Base-by-base conservation (phyloP, 2,329 filamentous ascomycete genomes). In the Microdochium trichocladiopsis region DNA sequence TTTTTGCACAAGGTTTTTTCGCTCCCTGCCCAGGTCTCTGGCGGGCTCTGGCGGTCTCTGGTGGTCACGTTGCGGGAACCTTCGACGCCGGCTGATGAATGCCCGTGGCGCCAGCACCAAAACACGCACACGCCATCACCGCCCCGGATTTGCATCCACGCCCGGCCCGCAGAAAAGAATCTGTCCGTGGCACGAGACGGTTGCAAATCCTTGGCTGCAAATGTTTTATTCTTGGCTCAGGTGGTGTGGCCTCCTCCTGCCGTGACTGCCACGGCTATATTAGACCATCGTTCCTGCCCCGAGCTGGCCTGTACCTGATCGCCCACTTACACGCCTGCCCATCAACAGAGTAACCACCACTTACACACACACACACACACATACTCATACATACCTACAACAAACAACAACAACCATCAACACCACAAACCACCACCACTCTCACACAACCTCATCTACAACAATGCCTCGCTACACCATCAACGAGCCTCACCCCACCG, bases 401-500 rank as follows among this genome's bases (percentile, higher is more conserved):
- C 6, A 11, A 37, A 11, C 33, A 37, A 8, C 28, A 8, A 33
- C 8, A 33, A 33, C 28, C n/a, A n/a, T n/a, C n/a, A n/a, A n/a
- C n/a, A n/a, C n/a, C n/a, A n/a, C n/a, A 33, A 33, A 8, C 28
- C 36, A 41, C 41, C n/a, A 45, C 41, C 21, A 45, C 41, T 4
- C 16, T 31, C 58, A 66, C n/a, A n/a, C n/a, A n/a, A n/a, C n/a
- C n/a, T n/a, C n/a, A n/a, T n/a, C n/a, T n/a, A n/a, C n/a, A n/a
- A n/a, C 53, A 49, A 77, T 76, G 71, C 58, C 69, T 54, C 61
- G 63, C 59, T 72, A 69, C 67, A 72, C 72, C 55, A 65, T 77
- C 68, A 72, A 70, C 51, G 74, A 77, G 65, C 74, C 74, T 51
- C 73, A 76, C 66, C 74, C 74, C 14, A 75, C 73, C 53, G 68